Base-by-base conservation (phyloP, 2,329 filamentous ascomycete species). In the Gyromitra esculenta region DNA sequence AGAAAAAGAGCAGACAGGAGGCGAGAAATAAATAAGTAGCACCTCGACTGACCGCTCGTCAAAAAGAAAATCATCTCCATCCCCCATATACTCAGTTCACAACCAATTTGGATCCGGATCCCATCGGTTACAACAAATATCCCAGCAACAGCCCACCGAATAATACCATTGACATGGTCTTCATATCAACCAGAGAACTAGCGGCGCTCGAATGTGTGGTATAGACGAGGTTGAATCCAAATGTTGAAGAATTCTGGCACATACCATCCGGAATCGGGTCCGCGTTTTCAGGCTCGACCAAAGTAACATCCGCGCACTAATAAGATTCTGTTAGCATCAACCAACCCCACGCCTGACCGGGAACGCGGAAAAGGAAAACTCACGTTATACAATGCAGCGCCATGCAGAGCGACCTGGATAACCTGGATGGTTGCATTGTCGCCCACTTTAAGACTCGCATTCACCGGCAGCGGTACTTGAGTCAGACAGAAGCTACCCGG, bases 231-330 rank as follows among this genome's bases (percentile, higher is more conserved):
- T 92, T 88, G 85, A 96, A 94, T 78, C 88, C 88, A 80, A 97
- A 89, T 72, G 92, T 86, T 59, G 88, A 90, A 76, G 91, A 92
- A 86, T 98, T 98, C 87, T 91, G 94, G 87, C 95, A 98, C 85
- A 97, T 97, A 13, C 89, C 92, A 80, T 91, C 86, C 72, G 76
- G 73, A 7, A 78, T 76, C n/a, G 63, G 63, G 25, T 79, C 79
- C 31, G 97, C 89, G 82, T 97, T 91, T 81, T 89, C 85, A 31
- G 92, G 92, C 0, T 94, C 92, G 62, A 91, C 92, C 81, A 98
- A 96, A 60, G 91, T 95, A 81, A 98, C 96, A 82, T 98, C 95
- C 80, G 96, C 94, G 82, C 96, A 98, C 93, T 97, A 65, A 39
- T 11, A 31, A 1, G 25, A 13, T 11, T 5, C 18, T 21, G 21